These are phyloP conservation scores for Dysphania ambrosioides DNA, from an alignment of 148 eudicot species.

Conservation along the genomic window DNA sequence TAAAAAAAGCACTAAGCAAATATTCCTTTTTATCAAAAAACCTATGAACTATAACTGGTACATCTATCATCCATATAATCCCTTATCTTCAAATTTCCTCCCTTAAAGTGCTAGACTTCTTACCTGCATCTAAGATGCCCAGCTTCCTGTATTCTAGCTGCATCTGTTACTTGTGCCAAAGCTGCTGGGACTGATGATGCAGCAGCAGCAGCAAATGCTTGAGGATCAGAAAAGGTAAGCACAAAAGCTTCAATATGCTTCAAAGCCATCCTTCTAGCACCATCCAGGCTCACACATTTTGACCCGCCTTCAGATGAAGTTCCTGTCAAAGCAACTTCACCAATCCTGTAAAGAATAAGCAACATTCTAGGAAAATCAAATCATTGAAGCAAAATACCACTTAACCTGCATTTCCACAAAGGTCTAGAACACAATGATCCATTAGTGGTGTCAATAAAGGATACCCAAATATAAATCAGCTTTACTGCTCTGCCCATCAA, in stretches of 20 bases:
- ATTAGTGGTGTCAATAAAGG: not conserved
- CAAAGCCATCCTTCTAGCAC: constrained; percentile 79
- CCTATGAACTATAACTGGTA: not conserved
- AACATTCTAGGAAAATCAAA: constrained; percentile 9
- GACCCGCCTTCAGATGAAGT: constrained; percentile 59
- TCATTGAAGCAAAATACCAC: not conserved
- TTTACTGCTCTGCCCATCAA: not conserved
- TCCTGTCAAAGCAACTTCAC: constrained; percentile 69
- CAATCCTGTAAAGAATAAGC: constrained; percentile 56
- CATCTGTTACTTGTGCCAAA: constrained; percentile 71
- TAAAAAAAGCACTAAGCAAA: not conserved
- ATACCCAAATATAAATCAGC: not conserved
- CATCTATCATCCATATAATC: not conserved
- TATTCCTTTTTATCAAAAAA: not conserved
- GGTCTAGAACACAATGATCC: too few species aligned
- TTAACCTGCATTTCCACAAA: not conserved
- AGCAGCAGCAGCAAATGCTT: constrained; percentile 71
- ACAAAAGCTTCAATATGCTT: constrained; percentile 74
- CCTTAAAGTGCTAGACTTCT: not conserved
- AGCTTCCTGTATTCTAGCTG: constrained; percentile 84
- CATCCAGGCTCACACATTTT: constrained; percentile 66
- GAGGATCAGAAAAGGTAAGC: constrained; percentile 59
- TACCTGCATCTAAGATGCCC: constrained; percentile 99
- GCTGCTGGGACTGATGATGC: constrained; percentile 74
- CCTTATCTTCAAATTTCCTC: not conserved